phyloP scores from a whole-genome alignment of 2,329 filamentous ascomycete genomes.

The Aspergillus versicolor region DNA sequence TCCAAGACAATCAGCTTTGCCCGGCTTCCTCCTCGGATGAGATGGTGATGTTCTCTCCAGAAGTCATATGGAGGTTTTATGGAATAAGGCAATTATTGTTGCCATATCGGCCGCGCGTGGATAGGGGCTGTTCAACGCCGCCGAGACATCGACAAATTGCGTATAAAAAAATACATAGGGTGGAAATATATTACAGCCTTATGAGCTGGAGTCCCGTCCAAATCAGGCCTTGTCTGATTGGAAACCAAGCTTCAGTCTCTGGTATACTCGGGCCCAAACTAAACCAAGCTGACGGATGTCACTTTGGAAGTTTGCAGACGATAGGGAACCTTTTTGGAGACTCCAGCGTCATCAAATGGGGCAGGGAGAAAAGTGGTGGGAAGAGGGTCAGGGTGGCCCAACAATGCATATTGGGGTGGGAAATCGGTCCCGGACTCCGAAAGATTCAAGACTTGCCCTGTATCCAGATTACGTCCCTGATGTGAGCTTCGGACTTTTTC shows the following conservation, averaged over 20 bases:
- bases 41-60: too few relatives aligned
- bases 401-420: conserved; percentile 16
- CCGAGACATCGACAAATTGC: neutral
- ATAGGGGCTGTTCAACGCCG: neutral
- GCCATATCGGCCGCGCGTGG: neutral
- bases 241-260: neutral
- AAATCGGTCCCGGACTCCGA: conserved; percentile 3
- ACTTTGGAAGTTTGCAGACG: neutral
- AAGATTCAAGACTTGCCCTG: conserved; percentile 1
- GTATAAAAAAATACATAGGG: neutral
- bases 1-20: neutral
- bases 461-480: conserved; percentile 5
- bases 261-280: neutral
- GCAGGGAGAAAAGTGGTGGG: conserved; percentile 15
- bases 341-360: neutral
- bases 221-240: neutral
- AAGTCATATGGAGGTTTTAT: neutral
- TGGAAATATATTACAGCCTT: neutral
- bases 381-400: conserved; percentile 15
- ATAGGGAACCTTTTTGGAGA: neutral
- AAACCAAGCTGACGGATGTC: neutral
- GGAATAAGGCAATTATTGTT: neutral
- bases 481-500: conserved; percentile 6
- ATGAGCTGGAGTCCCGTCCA: neutral
- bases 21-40: neutral